These are phyloP conservation scores for Pseudopithomyces chartarum DNA, from an alignment of 2,329 filamentous ascomycete species.

Conservation along the genomic window DNA sequence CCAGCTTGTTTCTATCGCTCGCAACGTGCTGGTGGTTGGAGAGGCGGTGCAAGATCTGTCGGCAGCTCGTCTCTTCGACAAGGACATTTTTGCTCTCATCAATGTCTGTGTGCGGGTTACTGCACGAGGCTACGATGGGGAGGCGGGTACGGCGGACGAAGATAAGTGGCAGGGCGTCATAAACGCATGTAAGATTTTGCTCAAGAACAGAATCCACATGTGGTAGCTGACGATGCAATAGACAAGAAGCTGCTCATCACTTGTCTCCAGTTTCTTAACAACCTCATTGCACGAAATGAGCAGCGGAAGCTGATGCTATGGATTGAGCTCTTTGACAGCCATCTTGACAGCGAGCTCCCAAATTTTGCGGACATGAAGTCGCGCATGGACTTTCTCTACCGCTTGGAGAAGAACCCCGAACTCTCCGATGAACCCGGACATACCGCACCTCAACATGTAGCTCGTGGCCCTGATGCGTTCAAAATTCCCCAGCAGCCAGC, in stretches of 20 bases:
- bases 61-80: slow-evolving; percentile 63
- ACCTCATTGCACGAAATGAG: slow-evolving; percentile 69
- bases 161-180: slow-evolving; percentile 70
- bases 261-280: slow-evolving; percentile 69
- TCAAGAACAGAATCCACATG: too few relatives aligned
- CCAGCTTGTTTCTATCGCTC: slow-evolving; percentile 64
- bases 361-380: slow-evolving; percentile 46
- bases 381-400: slow-evolving; percentile 38
- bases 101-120: slow-evolving; percentile 69
- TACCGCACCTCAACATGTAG: slow-evolving; percentile 18
- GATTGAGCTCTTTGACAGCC: slow-evolving; percentile 67
- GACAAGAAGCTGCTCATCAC: slow-evolving; percentile 69
- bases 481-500: slow-evolving; percentile 45
- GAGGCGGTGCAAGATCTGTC: slow-evolving; percentile 67
- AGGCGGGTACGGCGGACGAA: slow-evolving; percentile 65
- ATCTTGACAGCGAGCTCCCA: slow-evolving; percentile 47
- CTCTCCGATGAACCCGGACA: slow-evolving; percentile 17
- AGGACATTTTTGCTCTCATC: slow-evolving; percentile 64
- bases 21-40: slow-evolving; percentile 66
- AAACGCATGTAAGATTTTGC: slow-evolving; percentile 54
- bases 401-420: slow-evolving; percentile 23
- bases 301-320: slow-evolving; percentile 68
- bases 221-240: slow-evolving; percentile 16
- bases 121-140: slow-evolving; percentile 67
- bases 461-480: slow-evolving; percentile 35